Evolutionary conservation across 352 stramenopile species (phyloP), one percentile per base, ranked within the genome.

Genomic region (Phytophthora parvispora): DNA sequence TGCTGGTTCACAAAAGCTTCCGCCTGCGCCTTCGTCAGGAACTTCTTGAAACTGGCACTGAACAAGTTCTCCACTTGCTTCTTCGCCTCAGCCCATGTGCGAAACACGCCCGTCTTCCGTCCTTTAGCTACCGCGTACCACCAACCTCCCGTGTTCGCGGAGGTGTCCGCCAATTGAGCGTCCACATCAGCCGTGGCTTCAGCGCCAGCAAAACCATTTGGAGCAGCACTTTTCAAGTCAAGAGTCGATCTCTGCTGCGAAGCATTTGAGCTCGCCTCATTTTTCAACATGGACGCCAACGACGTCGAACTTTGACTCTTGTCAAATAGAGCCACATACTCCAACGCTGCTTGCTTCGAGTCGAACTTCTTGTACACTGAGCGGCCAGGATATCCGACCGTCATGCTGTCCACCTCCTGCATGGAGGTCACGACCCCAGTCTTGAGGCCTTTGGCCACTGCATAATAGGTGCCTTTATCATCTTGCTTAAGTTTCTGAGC

Each of bases 71-170:
- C 75, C 6, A 93, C 76, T 22, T 88, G 84, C 20, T 70, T 25
- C 40, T 89, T 88, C 15, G 71, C 77, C 16, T 93, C 85, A 0
- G 67, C 61, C 83, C 83, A 93, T 9, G 76, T 75, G 1, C 74
- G 68, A 60, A 86, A 93, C 22, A 93, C 82, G 6, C 81, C 85
- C 6, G 78, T 80, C 38, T 83, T 67, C 1, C 69, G 63, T 4
- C 83, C 85, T 52, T 80, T 87, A 1, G 81, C 83, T 4, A 93
- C 81, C 8, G 77, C 85, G 50, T 91, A 93, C 69, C 74, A 89
- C 38, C 18, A 67, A 27, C 64, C 55, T 18, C 25, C 49, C 31
- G 18, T 18, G 5, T 40, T 40, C 8, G 52, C 47, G 12, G 56
- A 55, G 20, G 22, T 34, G 6, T 61, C 58, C n/a, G 57, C 15